Base-by-base conservation (phyloP, 2,329 filamentous ascomycete genomes). In the Sclerotinia subarctica region DNA sequence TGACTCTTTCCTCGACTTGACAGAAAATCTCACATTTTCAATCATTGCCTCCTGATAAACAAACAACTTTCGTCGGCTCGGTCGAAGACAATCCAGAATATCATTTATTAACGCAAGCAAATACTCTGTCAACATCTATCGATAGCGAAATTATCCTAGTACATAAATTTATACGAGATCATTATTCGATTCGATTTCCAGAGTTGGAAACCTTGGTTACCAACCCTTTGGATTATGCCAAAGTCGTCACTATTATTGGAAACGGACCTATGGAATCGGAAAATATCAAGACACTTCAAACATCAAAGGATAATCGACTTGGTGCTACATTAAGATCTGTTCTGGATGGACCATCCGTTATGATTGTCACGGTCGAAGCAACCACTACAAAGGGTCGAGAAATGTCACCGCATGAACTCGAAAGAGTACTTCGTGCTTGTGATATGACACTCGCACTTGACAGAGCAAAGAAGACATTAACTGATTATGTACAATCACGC, bases 281-380 rank as follows among this genome's bases (percentile, higher is more conserved):
- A 46, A 91, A 89, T 74, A 94, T 98, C 81, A 94, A 94, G 78
- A 82, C 85, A 2, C 84, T 97, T 58, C 89, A 94, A 69, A 85
- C 87, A 21, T 92, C 90, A 4, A 87, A 88, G 10, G 86, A 96
- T 70, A 97, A 98, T 76, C 83, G 91, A 13, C 83, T 96, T 7
- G 88, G 90, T 21, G 84, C 87, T 67, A 88, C 92, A 0, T 84
- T 99, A 51, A 90, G 90, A 76, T 87, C 89, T 1, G 89, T 98
- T 0, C 83, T 99, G 19, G 93, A 97, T 77, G 92, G 93, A 0
- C 93, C 95, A 1, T 92, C 92, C 0, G 82, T 98, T 75, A 97
- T 99, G 94, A 92, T 96, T 70, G 94, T 99, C 64, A 94, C 93
- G 0, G 90, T 98, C 15, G 95, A 98, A 81, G 94, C 93, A 42